A percentile compares a stretch with the other conserved stretches of the same genome.
Evolutionary conservation across 164 flowering plant species (phyloP).

Genomic region (Protea cynaroides): DNA sequence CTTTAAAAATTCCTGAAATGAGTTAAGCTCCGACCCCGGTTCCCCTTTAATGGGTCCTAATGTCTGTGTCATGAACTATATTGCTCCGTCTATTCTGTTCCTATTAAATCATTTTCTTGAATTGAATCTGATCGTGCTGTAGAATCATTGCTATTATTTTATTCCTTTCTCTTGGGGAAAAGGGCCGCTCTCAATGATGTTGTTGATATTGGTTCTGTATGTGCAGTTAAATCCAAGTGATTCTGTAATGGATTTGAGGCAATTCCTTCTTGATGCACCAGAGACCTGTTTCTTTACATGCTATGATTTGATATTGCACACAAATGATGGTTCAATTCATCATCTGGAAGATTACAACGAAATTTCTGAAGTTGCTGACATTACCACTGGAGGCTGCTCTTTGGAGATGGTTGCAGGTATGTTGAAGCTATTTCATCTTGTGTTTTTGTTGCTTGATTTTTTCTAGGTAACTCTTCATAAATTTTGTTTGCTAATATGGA

Average conservation of each 20-base stretch:
- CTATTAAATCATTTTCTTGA: neutral
- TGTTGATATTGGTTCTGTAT: constrained; percentile 7
- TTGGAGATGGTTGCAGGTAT: constrained; percentile 95
- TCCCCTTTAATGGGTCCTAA: too few species aligned
- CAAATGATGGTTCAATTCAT: constrained; percentile 77
- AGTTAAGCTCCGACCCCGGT: too few species aligned
- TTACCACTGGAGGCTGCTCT: constrained; percentile 79
- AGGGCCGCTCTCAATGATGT: neutral
- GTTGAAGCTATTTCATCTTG: constrained; percentile 4
- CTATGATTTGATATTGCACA: constrained; percentile 80
- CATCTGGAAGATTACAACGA: constrained; percentile 91
- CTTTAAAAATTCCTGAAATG: too few species aligned
- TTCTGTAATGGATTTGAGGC: constrained; percentile 95
- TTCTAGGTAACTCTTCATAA: neutral
- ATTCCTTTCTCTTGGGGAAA: neutral
- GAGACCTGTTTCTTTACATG: constrained; percentile 92
- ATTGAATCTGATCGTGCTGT: neutral
- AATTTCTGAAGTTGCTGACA: constrained; percentile 94
- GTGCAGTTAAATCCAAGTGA: constrained; percentile 95
- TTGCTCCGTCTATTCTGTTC: too few species aligned
- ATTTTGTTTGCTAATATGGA: constrained; percentile 10
- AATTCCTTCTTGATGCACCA: constrained; percentile 97
- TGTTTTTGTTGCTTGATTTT: neutral
- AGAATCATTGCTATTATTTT: neutral
- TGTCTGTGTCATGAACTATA: too few species aligned